phyloP scores from a whole-genome alignment of 75 land plant species.

The Chamaecyparis obtusa region DNA sequence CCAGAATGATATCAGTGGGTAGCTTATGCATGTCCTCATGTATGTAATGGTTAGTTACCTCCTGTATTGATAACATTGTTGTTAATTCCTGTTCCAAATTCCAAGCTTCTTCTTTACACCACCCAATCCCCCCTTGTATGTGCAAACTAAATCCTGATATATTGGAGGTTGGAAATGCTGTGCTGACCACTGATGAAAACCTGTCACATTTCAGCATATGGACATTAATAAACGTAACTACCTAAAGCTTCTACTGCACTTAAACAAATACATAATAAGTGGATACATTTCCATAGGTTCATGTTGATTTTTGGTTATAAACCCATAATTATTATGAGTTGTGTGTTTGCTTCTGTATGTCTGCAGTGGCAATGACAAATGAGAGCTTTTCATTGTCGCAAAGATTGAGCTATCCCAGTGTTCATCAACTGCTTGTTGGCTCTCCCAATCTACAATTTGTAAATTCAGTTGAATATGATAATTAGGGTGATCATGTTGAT shows the following conservation, averaged over 20 bases:
- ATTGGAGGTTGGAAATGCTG: constrained; percentile 94
- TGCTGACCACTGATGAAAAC: constrained; percentile 74
- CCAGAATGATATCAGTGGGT: constrained; percentile 27
- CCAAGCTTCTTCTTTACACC: background rate
- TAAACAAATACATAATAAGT: background rate
- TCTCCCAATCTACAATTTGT: no score
- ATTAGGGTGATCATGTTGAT: no score
- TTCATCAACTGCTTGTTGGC: no score
- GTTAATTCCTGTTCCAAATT: background rate
- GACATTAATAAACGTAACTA: constrained; percentile 77
- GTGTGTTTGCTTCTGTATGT: no score
- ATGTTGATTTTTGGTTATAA: background rate
- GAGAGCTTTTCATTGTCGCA: no score
- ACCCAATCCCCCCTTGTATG: background rate
- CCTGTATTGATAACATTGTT: background rate
- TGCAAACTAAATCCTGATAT: constrained; percentile 82
- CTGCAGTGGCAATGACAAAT: no score
- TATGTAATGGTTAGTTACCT: constrained; percentile 8
- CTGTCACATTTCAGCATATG: constrained; percentile 87
- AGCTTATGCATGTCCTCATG: constrained; percentile 29
- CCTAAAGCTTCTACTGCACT: background rate
- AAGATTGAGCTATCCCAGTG: no score
- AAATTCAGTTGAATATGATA: no score
- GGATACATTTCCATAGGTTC: background rate
- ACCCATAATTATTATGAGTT: background rate